Base-by-base conservation (phyloP, 305 asterid species). In the Fraxinus velutina region DNA sequence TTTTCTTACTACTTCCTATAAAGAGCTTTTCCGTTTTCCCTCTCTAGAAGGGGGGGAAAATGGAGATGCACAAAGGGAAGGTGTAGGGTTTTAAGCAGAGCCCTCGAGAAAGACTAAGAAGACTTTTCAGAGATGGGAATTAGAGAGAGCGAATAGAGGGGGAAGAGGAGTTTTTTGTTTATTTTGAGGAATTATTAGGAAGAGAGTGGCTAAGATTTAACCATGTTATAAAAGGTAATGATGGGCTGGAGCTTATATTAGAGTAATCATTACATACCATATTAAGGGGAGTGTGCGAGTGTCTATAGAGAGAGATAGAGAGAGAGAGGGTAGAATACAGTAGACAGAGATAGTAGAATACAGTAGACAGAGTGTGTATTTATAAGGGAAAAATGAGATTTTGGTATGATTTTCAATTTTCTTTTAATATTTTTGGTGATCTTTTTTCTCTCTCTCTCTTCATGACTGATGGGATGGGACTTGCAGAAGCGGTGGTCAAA, bases 221-320 rank as follows among this genome's bases (percentile, higher is more conserved):
- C 79, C 79, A 82, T 76, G 83, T 85, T 85, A 81, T 78, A 88
- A 83, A 92, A 85, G 90, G 89, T 78, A 85, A 91, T 89, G 86
- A 88, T 87, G 89, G 88, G 86, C 84, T 85, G 89, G 92, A 81
- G 87, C 87, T 86, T 85, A 88, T 90, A 88, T 87, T 88, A 83
- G 83, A 72, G 64, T 89, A 89, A 91, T 92, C 87, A 91, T 91
- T 88, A 79, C 77, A 79, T 68, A 9, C 86, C 84, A 57, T 76
- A 72, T 2, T 64, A 68, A 47, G 78, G 55, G 5, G 70, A 34
- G 47, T 2, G 71, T 10, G 81, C 30, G 42, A 3, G 74, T 47
- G 78, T 44, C 30, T 15, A 71, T 81, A 75, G 19, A 78, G 42
- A 74, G 84, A 39, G 24, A 37, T 0, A 78, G 42, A 5, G 34